phyloP scores from a whole-genome alignment of 805 yeast genomes.

The Hanseniaspora clermontiae region DNA sequence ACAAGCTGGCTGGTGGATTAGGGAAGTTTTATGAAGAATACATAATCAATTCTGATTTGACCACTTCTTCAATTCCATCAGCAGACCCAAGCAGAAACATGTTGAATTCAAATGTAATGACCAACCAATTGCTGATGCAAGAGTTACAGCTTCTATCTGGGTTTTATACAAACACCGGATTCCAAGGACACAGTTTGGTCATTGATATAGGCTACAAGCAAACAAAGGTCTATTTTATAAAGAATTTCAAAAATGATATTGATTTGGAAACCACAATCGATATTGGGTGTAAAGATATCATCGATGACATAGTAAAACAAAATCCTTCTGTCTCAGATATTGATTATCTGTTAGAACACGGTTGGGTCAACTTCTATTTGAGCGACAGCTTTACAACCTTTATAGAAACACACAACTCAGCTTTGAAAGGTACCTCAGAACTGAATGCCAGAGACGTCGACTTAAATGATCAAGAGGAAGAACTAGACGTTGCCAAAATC shows the following conservation, averaged over 20 bases:
- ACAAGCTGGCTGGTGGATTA: conserved; percentile 7
- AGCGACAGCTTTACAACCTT: background rate
- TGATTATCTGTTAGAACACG: background rate
- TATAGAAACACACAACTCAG: background rate
- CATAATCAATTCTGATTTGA: conserved; percentile 1
- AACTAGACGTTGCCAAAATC: conserved; percentile 13
- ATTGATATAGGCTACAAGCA: conserved; percentile 6
- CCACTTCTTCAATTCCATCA: background rate
- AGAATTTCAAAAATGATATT: conserved; percentile 4
- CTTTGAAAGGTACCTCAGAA: background rate
- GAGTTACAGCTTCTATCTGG: background rate
- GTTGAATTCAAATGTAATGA: conserved; percentile 4
- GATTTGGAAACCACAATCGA: conserved; percentile 8
- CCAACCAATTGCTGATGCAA: conserved; percentile 5
- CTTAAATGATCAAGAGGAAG: conserved; percentile 3
- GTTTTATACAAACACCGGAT: conserved; percentile 10
- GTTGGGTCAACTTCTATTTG: conserved; percentile 5
- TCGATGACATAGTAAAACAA: background rate
- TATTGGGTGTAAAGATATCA: conserved; percentile 1
- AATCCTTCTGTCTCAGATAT: background rate
- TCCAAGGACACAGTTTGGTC: conserved; percentile 11
- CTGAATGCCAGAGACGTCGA: background rate
- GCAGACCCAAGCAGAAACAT: background rate
- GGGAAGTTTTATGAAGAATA: conserved; percentile 9
- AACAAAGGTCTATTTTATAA: conserved; percentile 7